Evolutionary conservation across 2,329 filamentous ascomycete species (phyloP), one percentile per base, ranked within the genome.

Genomic region (Curvularia sp.): DNA sequence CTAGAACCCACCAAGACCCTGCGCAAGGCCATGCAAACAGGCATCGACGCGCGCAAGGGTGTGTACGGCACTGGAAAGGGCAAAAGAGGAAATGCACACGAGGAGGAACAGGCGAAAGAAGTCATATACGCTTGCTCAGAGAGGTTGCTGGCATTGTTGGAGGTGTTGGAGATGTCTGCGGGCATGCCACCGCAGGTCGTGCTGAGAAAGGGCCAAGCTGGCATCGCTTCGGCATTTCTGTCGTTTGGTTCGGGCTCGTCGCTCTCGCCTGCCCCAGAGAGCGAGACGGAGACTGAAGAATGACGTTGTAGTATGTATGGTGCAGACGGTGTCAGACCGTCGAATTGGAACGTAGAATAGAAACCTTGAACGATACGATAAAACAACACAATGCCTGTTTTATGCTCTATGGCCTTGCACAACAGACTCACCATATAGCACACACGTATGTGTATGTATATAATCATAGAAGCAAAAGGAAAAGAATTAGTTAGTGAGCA

Each of bases 11-110:
- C 71, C 0, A 52, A 61, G 2, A 41, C 46, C 2, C 49, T 89
- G 15, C 76, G 77, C 36, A 54, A 71, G 0, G 81, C 83, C 0
- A 77, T 85, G n/a, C 77, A 84, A 58, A 59, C 67, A 18, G 88
- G 87, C 0, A 84, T 88, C 42, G 48, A 75, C 30, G 80, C 78
- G 1, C 79, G 87, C n/a, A 73, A 77, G 7, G 74, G 75, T 0
- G 79, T 79, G 0, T 78, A 74, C 50, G 78, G 72, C 2, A 80
- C 80, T 23, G 80, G 74, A 41, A 80, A 78, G 60, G 82, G 77
- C 49, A 82, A 77, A 64, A 79, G 75, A 59, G 77, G 71, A 0
- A 75, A 72, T 42, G 62, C 62, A 10, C 57, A 64, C 4, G 74
- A 75, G 39, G 78, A 80, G 51, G 71, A 72, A n/a, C 68, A 76